Conservation (phyloP, 306 rosid species). For the Cucumis cinereus region DNA sequence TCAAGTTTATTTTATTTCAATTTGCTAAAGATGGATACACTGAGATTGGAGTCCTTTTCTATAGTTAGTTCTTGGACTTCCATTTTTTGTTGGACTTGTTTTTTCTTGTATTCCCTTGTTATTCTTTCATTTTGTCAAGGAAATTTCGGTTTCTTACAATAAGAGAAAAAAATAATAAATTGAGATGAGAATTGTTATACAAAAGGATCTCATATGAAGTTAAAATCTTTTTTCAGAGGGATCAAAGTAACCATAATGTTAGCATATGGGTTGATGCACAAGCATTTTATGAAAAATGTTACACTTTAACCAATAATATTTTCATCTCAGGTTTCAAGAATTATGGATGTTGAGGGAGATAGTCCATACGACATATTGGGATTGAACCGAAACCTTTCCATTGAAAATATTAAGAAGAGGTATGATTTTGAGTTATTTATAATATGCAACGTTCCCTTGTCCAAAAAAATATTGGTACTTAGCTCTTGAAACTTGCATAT, state of each 20-base stretch:
- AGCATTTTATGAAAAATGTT: background rate
- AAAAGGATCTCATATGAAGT: background rate
- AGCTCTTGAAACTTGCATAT: background rate
- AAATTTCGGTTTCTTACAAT: no score
- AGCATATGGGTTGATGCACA: background rate
- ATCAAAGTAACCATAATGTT: background rate
- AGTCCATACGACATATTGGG: slow-evolving; percentile 76
- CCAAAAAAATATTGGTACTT: background rate
- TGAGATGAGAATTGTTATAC: background rate
- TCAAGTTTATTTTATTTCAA: background rate
- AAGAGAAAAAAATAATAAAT: no score
- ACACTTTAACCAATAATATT: background rate
- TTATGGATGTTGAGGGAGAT: slow-evolving; percentile 58
- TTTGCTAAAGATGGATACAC: background rate
- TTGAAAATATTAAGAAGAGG: slow-evolving; percentile 77
- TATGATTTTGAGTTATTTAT: slow-evolving; percentile 7
- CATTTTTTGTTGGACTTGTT: no score
- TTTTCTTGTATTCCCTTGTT: no score
- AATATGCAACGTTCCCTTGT: background rate
- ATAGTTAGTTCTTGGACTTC: no score
- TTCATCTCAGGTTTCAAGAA: slow-evolving; percentile 65
- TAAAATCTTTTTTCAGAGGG: background rate
- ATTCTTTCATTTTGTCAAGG: no score
- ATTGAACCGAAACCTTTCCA: slow-evolving; percentile 62
- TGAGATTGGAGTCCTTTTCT: background rate